These are phyloP conservation scores for Graphiopsis chlorocephala DNA, from an alignment of 2,329 filamentous ascomycete genomes.

Conservation along the genomic window DNA sequence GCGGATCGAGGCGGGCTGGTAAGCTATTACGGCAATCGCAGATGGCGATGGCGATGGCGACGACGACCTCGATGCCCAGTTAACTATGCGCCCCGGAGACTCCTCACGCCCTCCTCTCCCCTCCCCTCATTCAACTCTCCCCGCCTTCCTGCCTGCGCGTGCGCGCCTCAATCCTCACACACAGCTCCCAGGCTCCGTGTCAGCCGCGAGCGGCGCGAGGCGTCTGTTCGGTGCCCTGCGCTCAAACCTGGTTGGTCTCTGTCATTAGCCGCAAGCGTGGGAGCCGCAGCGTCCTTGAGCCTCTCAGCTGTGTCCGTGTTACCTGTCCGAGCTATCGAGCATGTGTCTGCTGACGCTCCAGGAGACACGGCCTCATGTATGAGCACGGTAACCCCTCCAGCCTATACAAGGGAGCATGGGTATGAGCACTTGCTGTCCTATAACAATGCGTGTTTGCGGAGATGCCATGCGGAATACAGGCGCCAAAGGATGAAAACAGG, in stretches of 20 bases:
- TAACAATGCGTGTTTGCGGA: not conserved
- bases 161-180: slow-evolving; percentile 13
- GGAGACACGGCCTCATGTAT: not conserved
- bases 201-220: not conserved
- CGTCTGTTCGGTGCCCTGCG: not conserved
- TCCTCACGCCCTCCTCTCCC: not conserved
- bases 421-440: not conserved
- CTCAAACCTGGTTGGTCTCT: not conserved
- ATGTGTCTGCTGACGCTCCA: slow-evolving; percentile 4
- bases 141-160: slow-evolving; percentile 7
- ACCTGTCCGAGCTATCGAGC: not conserved
- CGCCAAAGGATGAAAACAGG: not conserved
- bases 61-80: not conserved
- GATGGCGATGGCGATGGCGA: not conserved
- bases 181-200: slow-evolving; percentile 10
- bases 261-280: slow-evolving; percentile 6
- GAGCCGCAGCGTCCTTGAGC: slow-evolving; percentile 8
- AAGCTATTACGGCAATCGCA: not conserved
- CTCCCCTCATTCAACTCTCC: not conserved
- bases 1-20: not conserved
- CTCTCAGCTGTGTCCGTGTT: slow-evolving; percentile 4
- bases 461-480: not conserved
- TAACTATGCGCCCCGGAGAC: not conserved
- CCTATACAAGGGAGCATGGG: not conserved
- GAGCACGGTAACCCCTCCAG: not conserved